Evolutionary conservation across 202 grass and related monocot genomes (phyloP).

Genomic region (Cymbopogon flexuosus): DNA sequence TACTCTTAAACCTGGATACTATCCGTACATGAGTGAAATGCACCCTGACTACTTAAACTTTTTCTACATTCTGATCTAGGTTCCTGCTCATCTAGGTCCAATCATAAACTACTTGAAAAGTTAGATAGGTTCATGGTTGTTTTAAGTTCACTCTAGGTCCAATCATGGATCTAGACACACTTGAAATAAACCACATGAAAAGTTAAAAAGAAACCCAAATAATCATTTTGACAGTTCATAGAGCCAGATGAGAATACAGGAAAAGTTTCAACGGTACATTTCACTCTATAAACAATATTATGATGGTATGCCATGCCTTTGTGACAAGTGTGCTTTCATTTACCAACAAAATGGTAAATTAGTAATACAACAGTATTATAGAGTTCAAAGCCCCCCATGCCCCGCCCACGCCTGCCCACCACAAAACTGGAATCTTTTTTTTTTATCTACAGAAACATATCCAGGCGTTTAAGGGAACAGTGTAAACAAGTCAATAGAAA

Average conservation of each 20-base stretch:
- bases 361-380: slow-evolving; percentile 34
- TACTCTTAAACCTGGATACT: too few species aligned
- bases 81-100: background rate
- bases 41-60: background rate
- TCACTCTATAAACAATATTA: background rate
- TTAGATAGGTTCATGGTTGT: background rate
- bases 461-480: slow-evolving; percentile 17
- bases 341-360: slow-evolving; percentile 31
- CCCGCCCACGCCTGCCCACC: slow-evolving; percentile 4
- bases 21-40: background rate
- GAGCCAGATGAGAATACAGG: background rate
- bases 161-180: background rate
- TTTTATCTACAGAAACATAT: slow-evolving; percentile 48
- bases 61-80: background rate
- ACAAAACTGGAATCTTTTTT: slow-evolving; percentile 1
- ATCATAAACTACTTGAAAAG: background rate
- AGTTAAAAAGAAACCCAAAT: background rate
- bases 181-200: background rate
- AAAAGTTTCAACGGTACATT: background rate
- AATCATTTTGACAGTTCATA: background rate
- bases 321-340: slow-evolving; percentile 27
- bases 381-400: background rate
- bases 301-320: slow-evolving; percentile 1
- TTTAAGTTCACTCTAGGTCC: background rate
- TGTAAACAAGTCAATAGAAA: slow-evolving; percentile 22